Conservation (phyloP, 2,329 filamentous ascomycete species). For the Davidsoniella neocaledoniae region DNA sequence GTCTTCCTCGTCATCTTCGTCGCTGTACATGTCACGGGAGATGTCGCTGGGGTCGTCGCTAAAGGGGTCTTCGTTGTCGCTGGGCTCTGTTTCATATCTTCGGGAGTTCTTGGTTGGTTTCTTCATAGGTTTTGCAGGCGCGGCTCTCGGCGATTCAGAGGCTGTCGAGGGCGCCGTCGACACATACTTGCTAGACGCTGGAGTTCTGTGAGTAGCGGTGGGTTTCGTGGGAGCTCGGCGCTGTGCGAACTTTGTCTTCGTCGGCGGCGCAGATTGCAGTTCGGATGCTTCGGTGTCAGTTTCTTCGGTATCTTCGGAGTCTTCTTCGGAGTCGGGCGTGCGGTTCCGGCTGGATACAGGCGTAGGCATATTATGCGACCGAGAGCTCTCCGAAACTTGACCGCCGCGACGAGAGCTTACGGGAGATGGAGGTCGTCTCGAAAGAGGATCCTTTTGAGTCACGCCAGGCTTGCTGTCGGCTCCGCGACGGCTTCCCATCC, state of each 20-base stretch:
- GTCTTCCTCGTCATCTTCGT: background rate
- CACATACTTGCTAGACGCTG: background rate
- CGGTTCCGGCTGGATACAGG: slow-evolving; percentile 9
- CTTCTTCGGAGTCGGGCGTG: slow-evolving; percentile 8
- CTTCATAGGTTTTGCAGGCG: background rate
- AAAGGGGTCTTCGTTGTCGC: slow-evolving; percentile 8
- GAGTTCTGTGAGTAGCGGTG: background rate
- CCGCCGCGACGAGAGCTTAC: slow-evolving; percentile 7
- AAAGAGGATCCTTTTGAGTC: background rate
- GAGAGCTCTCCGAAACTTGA: slow-evolving; percentile 8
- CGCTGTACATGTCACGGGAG: background rate
- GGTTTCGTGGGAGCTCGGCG: background rate
- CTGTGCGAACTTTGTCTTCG: background rate
- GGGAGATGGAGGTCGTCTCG: slow-evolving; percentile 7
- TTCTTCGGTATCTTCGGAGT: slow-evolving; percentile 5
- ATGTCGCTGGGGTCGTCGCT: slow-evolving; percentile 6
- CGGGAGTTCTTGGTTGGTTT: background rate
- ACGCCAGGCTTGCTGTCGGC: background rate
- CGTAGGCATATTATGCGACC: slow-evolving; percentile 8
- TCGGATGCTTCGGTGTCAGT: slow-evolving; percentile 3
- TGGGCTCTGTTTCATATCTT: slow-evolving; percentile 7
- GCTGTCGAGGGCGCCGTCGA: background rate
- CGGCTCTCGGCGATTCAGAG: background rate
- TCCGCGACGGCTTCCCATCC: background rate
- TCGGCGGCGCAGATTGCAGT: background rate